Conservation (phyloP, 2,329 filamentous ascomycete species). For the Exserohilum rostratum region DNA sequence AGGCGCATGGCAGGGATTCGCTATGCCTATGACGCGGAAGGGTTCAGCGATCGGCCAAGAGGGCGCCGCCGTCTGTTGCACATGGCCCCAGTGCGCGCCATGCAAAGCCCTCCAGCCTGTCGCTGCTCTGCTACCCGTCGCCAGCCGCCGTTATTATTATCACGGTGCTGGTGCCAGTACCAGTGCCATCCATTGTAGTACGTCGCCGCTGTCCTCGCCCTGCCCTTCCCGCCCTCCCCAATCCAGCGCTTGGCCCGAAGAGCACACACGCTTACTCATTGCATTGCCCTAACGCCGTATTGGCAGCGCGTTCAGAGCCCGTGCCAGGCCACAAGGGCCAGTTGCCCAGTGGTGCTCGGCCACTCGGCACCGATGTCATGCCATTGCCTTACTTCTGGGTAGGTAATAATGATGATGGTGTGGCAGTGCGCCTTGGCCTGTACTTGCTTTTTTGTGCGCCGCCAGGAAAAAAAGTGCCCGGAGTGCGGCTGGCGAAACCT, state of each 20-base stretch:
- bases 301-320: conserved; percentile 18
- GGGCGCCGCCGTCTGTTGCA: neutral
- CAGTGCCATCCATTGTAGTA: neutral
- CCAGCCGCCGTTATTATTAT: no score
- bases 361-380: conserved; percentile 20
- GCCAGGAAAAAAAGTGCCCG: conserved; percentile 4
- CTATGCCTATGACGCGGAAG: conserved; percentile 18
- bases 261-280: conserved; percentile 24
- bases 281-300: conserved; percentile 23
- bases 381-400: neutral
- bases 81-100: neutral
- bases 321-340: conserved; percentile 27
- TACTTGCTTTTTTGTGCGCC: conserved; percentile 10
- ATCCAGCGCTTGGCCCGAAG: conserved; percentile 11
- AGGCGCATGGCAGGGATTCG: conserved; percentile 17
- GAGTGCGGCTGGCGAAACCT: conserved; percentile 18
- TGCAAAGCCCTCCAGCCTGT: no score
- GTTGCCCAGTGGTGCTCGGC: conserved; percentile 19
- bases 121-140: no score
- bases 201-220: no score
- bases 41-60: conserved; percentile 13
- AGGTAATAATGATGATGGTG: conserved; percentile 25
- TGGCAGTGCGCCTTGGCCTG: conserved; percentile 26
- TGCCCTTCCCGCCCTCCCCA: neutral
- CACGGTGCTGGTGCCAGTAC: neutral